Evolutionary conservation across 1,284 basidiomycete genomes (phyloP).

Genomic region (Ganoderma sp.): DNA sequence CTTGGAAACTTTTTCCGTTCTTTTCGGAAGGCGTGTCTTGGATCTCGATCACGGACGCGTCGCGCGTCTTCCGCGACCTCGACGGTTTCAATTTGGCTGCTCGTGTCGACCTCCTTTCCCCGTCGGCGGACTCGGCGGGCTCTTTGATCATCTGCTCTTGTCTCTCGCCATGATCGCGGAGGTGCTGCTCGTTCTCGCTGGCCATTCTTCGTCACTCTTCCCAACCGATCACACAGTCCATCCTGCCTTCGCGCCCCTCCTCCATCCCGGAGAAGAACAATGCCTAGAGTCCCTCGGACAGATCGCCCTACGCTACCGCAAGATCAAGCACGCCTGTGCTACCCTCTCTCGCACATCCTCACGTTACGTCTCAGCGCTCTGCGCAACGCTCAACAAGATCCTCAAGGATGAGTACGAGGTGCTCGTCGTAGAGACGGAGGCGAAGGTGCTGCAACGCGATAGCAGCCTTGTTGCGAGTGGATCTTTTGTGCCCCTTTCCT

Average conservation of each 20-base stretch:
- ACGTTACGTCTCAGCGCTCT: constrained; percentile 79
- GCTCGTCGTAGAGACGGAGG: constrained; percentile 81
- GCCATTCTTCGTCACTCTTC: constrained; percentile 84
- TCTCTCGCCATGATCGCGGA: constrained; percentile 75
- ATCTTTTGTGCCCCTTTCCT: constrained; percentile 83
- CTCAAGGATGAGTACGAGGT: constrained; percentile 80
- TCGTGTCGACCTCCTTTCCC: background rate
- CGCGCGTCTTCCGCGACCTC: constrained; percentile 10
- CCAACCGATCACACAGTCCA: constrained; percentile 61
- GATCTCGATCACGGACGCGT: constrained; percentile 21
- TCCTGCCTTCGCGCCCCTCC: constrained; percentile 69
- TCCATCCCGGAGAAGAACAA: constrained; percentile 87
- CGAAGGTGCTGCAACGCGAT: constrained; percentile 76
- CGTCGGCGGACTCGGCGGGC: background rate
- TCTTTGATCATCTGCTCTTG: background rate
- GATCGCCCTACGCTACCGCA: constrained; percentile 75
- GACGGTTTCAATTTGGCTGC: background rate
- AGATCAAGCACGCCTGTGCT: constrained; percentile 62
- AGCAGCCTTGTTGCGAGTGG: constrained; percentile 72
- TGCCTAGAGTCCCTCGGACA: constrained; percentile 76
- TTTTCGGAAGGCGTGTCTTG: constrained; percentile 16
- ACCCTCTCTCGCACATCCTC: constrained; percentile 65
- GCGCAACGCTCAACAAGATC: constrained; percentile 72
- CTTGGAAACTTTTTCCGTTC: constrained; percentile 29
- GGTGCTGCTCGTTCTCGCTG: constrained; percentile 81